Evolutionary conservation across 2,329 filamentous ascomycete genomes (phyloP).

Genomic region (Rugonectria rugulosa): DNA sequence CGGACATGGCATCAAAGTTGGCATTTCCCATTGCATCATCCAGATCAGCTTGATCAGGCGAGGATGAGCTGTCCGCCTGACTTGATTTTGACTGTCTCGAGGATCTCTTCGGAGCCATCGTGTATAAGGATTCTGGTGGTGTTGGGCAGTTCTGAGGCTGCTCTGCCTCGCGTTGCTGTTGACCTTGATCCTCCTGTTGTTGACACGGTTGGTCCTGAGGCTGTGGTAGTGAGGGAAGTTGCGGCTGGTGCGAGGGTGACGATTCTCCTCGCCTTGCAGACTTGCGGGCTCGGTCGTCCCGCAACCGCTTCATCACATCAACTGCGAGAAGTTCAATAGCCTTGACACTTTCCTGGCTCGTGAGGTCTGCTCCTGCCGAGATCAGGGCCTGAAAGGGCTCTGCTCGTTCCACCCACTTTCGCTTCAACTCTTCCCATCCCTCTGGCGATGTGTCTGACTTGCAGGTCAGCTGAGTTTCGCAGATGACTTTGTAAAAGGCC

Average conservation of each 20-base stretch:
- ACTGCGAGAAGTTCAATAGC: constrained; percentile 75
- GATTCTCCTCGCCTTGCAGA: constrained; percentile 45
- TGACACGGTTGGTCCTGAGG: neutral
- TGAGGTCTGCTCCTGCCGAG: constrained; percentile 58
- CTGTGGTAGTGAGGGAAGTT: neutral
- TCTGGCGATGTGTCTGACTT: constrained; percentile 76
- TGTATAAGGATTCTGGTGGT: neutral
- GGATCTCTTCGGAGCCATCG: neutral
- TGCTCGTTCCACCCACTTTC: constrained; percentile 69
- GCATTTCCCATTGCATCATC: constrained; percentile 28
- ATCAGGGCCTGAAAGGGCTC: constrained; percentile 62
- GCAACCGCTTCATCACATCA: constrained; percentile 79
- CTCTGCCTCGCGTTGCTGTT: constrained; percentile 1
- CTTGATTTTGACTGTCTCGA: constrained; percentile 30
- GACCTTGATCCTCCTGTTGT: neutral
- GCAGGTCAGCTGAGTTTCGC: constrained; percentile 71
- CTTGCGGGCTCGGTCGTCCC: constrained; percentile 69
- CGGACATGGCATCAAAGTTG: constrained; percentile 36
- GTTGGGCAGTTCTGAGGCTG: neutral
- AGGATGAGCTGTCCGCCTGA: constrained; percentile 24
- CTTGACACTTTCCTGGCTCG: constrained; percentile 63
- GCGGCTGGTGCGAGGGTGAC: neutral
- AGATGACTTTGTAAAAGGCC: constrained; percentile 71
- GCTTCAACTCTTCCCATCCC: constrained; percentile 75
- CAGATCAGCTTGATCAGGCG: constrained; percentile 26